Percentiles rank a stretch among this genome's conserved stretches.
Conservation (phyloP, 1,284 basidiomycete genomes). For the Pholiota adiposa region DNA sequence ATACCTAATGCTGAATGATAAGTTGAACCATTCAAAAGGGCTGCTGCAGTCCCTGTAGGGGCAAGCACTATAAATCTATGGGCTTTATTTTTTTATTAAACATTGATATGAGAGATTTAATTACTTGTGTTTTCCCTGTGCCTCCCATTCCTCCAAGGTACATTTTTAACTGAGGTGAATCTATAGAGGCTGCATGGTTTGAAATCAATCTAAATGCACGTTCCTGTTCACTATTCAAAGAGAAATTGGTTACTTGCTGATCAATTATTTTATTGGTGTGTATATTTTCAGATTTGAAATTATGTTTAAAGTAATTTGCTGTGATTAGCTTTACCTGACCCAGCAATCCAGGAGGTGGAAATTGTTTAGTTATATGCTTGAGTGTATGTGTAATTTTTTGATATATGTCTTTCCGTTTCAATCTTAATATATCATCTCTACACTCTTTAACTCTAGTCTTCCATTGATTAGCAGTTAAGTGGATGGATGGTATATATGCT, state of each 20-base stretch:
- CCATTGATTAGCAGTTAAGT: too few species aligned
- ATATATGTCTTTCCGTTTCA: not conserved
- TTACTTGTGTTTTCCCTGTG: slow-evolving; percentile 44
- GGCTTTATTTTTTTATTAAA: slow-evolving; percentile 29
- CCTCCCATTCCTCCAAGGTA: slow-evolving; percentile 42
- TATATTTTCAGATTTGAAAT: not conserved
- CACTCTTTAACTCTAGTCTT: not conserved
- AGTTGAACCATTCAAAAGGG: slow-evolving; percentile 38
- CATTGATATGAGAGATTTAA: too few species aligned
- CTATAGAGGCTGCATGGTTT: slow-evolving; percentile 28
- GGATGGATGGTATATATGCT: too few species aligned
- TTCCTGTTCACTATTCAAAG: slow-evolving; percentile 35
- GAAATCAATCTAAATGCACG: slow-evolving; percentile 38
- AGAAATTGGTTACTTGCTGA: slow-evolving; percentile 10
- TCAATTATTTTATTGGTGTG: not conserved
- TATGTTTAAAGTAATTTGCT: slow-evolving; percentile 5
- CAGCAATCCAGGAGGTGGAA: too few species aligned
- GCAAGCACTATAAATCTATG: slow-evolving; percentile 34
- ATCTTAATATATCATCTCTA: not conserved
- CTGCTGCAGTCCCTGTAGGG: slow-evolving; percentile 40
- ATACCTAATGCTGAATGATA: slow-evolving; percentile 33
- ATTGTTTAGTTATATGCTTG: too few species aligned
- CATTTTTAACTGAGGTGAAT: slow-evolving; percentile 34
- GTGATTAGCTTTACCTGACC: not conserved
- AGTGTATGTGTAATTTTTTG: too few species aligned